Evolutionary conservation across 148 eudicot species (phyloP).

Genomic region (Nepenthes gracilis): DNA sequence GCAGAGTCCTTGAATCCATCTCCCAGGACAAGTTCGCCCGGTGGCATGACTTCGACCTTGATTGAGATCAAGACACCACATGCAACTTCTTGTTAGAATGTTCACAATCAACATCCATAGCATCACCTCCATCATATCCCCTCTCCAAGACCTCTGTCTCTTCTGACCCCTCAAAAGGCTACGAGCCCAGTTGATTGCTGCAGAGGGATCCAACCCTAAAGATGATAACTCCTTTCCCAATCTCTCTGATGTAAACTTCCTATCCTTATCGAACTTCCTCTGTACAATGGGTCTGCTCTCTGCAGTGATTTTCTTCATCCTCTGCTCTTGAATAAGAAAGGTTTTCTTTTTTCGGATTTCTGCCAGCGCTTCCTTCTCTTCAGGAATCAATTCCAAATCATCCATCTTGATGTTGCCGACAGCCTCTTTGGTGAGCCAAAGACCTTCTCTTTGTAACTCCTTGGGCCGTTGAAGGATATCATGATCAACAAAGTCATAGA

Average conservation of each 20-base stretch:
- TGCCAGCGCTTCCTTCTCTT: slow-evolving; percentile 52
- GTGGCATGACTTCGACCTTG: slow-evolving; percentile 62
- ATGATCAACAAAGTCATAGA: slow-evolving; percentile 77
- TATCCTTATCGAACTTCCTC: slow-evolving; percentile 68
- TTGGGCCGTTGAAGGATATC: slow-evolving; percentile 76
- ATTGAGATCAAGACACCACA: slow-evolving; percentile 31
- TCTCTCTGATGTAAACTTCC: slow-evolving; percentile 46
- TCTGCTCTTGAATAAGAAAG: slow-evolving; percentile 68
- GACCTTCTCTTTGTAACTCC: slow-evolving; percentile 75
- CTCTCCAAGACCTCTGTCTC: slow-evolving; percentile 60
- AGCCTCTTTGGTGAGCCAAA: slow-evolving; percentile 48
- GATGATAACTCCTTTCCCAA: slow-evolving; percentile 73
- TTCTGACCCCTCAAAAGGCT: slow-evolving; percentile 83
- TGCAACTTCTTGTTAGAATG: slow-evolving; percentile 55
- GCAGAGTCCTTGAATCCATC: slow-evolving; percentile 62
- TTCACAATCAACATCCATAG: slow-evolving; percentile 57
- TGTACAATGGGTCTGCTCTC: slow-evolving; percentile 67
- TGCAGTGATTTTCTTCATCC: slow-evolving; percentile 76
- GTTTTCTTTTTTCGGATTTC: slow-evolving; percentile 75
- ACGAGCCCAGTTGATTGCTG: slow-evolving; percentile 56
- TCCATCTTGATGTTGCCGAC: slow-evolving; percentile 79
- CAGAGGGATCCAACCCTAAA: slow-evolving; percentile 64
- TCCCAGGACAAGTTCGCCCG: slow-evolving; percentile 55
- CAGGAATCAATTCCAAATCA: slow-evolving; percentile 50
- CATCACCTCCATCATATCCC: slow-evolving; percentile 20